These are phyloP conservation scores for Naganishia cerealis DNA, from an alignment of 1,284 basidiomycete species.

Conservation along the genomic window DNA sequence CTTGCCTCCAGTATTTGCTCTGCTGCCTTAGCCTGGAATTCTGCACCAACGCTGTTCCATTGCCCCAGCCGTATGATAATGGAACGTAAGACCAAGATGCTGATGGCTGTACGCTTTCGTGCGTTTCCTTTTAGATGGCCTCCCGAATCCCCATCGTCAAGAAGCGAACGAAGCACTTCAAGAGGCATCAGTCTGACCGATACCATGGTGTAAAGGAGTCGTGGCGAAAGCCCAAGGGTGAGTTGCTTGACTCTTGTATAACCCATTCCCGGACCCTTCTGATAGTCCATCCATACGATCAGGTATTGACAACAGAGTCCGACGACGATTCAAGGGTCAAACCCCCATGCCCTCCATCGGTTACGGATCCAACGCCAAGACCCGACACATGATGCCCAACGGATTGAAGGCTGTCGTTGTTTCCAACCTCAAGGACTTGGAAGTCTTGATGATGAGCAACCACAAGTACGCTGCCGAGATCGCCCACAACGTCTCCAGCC, in stretches of 20 bases:
- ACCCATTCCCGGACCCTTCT: background rate
- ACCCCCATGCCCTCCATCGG: conserved; percentile 84
- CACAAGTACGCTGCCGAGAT: conserved; percentile 94
- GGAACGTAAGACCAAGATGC: background rate
- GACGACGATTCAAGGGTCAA: conserved; percentile 94
- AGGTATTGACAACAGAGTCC: conserved; percentile 83
- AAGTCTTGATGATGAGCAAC: conserved; percentile 97
- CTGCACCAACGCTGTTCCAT: background rate
- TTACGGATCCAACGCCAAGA: conserved; percentile 65
- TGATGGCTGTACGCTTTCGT: background rate
- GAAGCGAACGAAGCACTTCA: conserved; percentile 94
- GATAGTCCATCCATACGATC: background rate
- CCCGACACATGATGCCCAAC: conserved; percentile 88
- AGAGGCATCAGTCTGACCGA: conserved; percentile 97
- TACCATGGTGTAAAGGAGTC: conserved; percentile 92
- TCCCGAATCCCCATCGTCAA: conserved; percentile 87
- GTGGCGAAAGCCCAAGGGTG: conserved; percentile 90
- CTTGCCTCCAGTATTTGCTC: background rate
- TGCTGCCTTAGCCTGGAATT: background rate
- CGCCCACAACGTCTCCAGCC: conserved; percentile 94
- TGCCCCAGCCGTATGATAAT: background rate
- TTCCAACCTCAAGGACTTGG: conserved; percentile 85
- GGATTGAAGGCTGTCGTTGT: conserved; percentile 93
- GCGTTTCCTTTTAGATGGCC: conserved; percentile 61
- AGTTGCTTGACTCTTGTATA: background rate